These are phyloP conservation scores for Oehlia diaphana DNA, from an alignment of 192 early-diverging fungal species.

Conservation along the genomic window DNA sequence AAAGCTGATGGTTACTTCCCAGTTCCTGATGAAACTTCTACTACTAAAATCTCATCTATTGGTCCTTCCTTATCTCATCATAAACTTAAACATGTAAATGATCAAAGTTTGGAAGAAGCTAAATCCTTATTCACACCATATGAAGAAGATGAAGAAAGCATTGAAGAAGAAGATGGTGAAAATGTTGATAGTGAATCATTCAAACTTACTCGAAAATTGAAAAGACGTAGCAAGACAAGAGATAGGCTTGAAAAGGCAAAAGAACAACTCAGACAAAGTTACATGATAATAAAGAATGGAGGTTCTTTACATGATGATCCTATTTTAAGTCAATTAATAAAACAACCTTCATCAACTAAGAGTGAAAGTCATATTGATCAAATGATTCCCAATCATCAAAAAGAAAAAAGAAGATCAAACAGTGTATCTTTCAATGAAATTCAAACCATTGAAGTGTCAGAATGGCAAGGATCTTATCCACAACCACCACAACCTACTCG, in stretches of 20 bases:
- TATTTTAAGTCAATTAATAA: conserved; percentile 21
- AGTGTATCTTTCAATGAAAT: conserved; percentile 29
- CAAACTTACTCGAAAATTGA: conserved; percentile 28
- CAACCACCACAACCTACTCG: conserved; percentile 14
- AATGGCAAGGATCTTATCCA: conserved; percentile 24
- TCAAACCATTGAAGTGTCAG: conserved; percentile 26
- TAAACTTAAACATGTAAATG: background rate
- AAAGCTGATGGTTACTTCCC: conserved; percentile 12
- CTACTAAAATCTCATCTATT: too few species aligned
- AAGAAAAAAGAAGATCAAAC: conserved; percentile 24
- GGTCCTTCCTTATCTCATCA: background rate
- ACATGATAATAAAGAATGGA: conserved; percentile 40
- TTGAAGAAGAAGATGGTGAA: too few species aligned
- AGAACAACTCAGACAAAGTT: conserved; percentile 42
- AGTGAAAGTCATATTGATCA: conserved; percentile 33
- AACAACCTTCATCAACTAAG: conserved; percentile 24
- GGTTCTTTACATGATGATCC: conserved; percentile 30
- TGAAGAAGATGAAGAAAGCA: too few species aligned
- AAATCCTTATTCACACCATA: too few species aligned
- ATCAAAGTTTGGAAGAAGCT: too few species aligned
- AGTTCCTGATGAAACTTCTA: background rate
- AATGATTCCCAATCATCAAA: conserved; percentile 9
- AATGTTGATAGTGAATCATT: background rate
- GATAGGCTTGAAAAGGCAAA: conserved; percentile 43
- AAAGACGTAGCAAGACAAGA: conserved; percentile 37